Evolutionary conservation across 495 filamentous ascomycete genomes (phyloP).

Genomic region (Penicillium dipodomyicola): DNA sequence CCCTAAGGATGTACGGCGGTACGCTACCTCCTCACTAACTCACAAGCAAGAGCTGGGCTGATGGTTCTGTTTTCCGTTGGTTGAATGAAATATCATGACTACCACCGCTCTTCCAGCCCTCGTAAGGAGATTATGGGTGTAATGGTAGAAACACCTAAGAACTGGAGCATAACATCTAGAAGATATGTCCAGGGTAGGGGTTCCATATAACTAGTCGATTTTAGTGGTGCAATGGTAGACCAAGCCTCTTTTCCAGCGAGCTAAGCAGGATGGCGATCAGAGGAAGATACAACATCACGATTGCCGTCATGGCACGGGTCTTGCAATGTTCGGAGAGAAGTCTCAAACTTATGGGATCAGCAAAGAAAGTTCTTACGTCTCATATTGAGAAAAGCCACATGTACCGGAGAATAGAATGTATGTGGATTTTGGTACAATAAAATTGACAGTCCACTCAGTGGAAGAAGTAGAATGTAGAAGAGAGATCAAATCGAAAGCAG

Average conservation of each 20-base stretch:
- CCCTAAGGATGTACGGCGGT: no score
- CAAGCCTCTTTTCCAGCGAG: not conserved
- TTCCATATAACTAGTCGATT: not conserved
- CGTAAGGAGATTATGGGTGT: no score
- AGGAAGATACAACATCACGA: no score
- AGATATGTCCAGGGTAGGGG: not conserved
- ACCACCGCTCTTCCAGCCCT: no score
- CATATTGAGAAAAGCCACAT: not conserved
- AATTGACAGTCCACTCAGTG: constrained; percentile 8
- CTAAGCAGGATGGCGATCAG: constrained; percentile 13
- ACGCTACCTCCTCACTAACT: constrained; percentile 25
- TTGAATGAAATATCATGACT: no score
- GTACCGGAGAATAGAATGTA: constrained; percentile 8
- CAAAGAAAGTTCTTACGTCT: not conserved
- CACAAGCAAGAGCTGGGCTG: no score
- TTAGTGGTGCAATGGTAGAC: not conserved
- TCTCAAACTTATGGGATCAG: not conserved
- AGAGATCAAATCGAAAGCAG: constrained; percentile 1
- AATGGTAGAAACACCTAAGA: no score
- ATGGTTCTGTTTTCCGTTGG: no score
- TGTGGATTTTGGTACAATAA: constrained; percentile 8
- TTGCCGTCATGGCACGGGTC: constrained; percentile 14
- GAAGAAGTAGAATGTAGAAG: constrained; percentile 7
- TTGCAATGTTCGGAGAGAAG: no score
- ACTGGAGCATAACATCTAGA: not conserved